Evolutionary conservation across 257 asterid genomes (phyloP).

Genomic region (Salvia miltiorrhiza): DNA sequence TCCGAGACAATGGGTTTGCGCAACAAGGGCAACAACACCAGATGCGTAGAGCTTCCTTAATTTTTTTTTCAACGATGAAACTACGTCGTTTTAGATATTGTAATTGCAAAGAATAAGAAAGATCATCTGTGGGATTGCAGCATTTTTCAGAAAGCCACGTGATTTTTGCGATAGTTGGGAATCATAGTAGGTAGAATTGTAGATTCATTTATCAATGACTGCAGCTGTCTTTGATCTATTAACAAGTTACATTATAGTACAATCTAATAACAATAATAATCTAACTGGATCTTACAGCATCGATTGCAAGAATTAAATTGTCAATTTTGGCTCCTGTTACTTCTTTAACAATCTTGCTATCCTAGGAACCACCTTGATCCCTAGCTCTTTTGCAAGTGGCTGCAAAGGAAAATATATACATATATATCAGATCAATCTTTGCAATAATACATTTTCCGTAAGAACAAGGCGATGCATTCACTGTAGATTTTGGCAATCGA

Average conservation of each 20-base stretch:
- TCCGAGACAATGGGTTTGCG: conserved; percentile 87
- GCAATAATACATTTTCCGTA: too few relatives aligned
- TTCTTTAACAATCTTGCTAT: conserved; percentile 63
- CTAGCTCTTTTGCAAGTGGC: conserved; percentile 84
- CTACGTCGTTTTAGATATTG: too few relatives aligned
- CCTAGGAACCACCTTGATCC: conserved; percentile 87
- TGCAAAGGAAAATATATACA: conserved; percentile 29
- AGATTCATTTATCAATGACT: not conserved
- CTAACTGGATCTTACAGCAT: conserved; percentile 43
- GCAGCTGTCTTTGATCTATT: conserved; percentile 25
- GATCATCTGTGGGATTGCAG: too few relatives aligned
- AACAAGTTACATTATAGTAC: conserved; percentile 30
- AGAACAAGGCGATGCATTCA: too few relatives aligned
- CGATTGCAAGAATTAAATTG: conserved; percentile 63
- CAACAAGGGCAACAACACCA: conserved; percentile 39
- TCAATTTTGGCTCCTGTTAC: conserved; percentile 83
- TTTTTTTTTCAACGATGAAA: too few relatives aligned
- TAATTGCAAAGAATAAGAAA: too few relatives aligned
- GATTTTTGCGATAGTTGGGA: too few relatives aligned
- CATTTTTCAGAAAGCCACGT: too few relatives aligned
- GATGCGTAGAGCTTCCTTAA: not conserved
- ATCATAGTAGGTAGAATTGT: not conserved
- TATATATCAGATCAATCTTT: conserved; percentile 10
- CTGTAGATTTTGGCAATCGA: too few relatives aligned
- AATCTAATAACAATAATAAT: not conserved